A percentile compares a stretch with the other conserved stretches of the same genome.
Evolutionary conservation across 176 grass and related monocot genomes (phyloP).

Genomic region (Tuctoria greenei): DNA sequence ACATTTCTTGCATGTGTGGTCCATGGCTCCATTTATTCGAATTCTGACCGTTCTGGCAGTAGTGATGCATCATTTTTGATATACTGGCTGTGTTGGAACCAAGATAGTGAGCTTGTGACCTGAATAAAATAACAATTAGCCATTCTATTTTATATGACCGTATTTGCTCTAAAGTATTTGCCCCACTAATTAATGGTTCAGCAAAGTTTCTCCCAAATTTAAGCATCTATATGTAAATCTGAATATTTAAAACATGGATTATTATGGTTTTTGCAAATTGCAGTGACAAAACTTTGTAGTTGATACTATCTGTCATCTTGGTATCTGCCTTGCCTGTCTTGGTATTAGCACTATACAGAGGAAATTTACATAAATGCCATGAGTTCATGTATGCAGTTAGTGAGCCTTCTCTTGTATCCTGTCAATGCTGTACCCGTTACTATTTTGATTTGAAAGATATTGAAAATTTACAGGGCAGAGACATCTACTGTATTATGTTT

Average conservation of each 20-base stretch:
- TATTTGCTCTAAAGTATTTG: background rate
- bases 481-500: background rate
- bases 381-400: background rate
- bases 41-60: background rate
- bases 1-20: background rate
- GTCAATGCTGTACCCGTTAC: background rate
- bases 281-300: background rate
- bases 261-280: background rate
- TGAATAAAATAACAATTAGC: background rate
- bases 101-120: background rate
- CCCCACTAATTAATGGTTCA: background rate
- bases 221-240: background rate
- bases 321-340: background rate
- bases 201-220: background rate
- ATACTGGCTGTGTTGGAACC: slow-evolving; percentile 15
- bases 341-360: no score
- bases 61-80: background rate
- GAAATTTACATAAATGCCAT: background rate
- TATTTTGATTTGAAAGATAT: background rate
- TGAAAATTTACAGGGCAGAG: background rate
- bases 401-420: background rate
- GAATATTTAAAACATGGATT: background rate
- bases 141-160: background rate
- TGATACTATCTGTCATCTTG: background rate
- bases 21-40: slow-evolving; percentile 10